A percentile compares a stretch with the other conserved stretches of the same genome.
These are phyloP conservation scores for Zopfochytrium polystomum DNA, from an alignment of 371 early-diverging fungal genomes.

Conservation along the genomic window DNA sequence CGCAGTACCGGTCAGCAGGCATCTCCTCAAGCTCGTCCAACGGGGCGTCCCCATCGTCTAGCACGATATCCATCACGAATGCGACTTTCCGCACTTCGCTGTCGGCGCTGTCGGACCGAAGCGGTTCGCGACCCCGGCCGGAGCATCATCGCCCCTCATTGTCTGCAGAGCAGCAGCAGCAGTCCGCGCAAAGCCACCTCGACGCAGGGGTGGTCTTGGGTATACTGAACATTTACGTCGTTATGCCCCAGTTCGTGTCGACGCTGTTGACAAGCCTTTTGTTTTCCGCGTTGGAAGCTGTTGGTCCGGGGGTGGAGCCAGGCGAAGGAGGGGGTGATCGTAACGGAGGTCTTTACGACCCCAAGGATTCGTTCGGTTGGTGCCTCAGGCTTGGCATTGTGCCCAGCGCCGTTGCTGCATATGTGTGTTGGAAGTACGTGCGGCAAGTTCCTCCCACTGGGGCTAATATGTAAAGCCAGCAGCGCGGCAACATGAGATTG, in stretches of 20 bases:
- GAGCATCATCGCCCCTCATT: not conserved
- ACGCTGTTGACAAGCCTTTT: slow-evolving; percentile 75
- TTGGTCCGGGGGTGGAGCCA: slow-evolving; percentile 2
- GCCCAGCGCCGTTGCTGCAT: slow-evolving; percentile 24
- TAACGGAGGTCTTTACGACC: too few relatives aligned
- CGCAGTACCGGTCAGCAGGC: too few relatives aligned
- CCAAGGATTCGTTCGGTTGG: slow-evolving; percentile 39
- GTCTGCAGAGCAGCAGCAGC: slow-evolving; percentile 2
- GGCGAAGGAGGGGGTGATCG: too few relatives aligned
- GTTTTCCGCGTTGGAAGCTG: slow-evolving; percentile 41
- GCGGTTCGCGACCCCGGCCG: slow-evolving; percentile 3
- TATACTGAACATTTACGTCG: slow-evolving; percentile 92
- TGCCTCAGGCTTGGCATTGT: slow-evolving; percentile 42
- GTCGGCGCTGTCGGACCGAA: not conserved
- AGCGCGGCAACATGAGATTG: too few relatives aligned
- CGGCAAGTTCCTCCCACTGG: too few relatives aligned
- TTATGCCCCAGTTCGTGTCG: slow-evolving; percentile 86
- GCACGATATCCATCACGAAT: too few relatives aligned
- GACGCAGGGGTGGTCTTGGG: slow-evolving; percentile 82
- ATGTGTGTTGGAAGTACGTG: too few relatives aligned
- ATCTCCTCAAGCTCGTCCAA: too few relatives aligned
- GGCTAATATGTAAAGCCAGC: too few relatives aligned
- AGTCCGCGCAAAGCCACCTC: not conserved
- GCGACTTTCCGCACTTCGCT: too few relatives aligned
- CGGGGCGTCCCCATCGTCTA: too few relatives aligned